Percentiles rank a stretch among this genome's conserved stretches.
Conservation (phyloP, 2,329 filamentous ascomycete species). For the Waltergamsia citrina region DNA sequence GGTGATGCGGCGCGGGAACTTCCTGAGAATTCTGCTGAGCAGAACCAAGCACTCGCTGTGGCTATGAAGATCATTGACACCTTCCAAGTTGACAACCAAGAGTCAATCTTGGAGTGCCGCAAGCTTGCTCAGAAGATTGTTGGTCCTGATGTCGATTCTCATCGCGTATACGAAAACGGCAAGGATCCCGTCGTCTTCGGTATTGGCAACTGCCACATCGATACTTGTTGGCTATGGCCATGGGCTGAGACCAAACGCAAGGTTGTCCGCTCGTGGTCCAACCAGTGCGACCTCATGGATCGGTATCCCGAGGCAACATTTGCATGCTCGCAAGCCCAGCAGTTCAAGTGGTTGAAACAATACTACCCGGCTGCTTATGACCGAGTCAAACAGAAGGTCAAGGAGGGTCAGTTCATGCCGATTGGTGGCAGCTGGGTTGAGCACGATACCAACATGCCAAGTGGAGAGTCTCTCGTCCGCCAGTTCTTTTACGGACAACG, state of each 20-base stretch:
- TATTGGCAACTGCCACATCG: conserved; percentile 95
- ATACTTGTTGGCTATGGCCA: conserved; percentile 97
- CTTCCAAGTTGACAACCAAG: conserved; percentile 72
- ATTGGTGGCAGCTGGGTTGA: conserved; percentile 98
- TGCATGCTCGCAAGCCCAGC: conserved; percentile 86
- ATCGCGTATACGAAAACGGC: conserved; percentile 72
- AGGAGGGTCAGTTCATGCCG: conserved; percentile 83
- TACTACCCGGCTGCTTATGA: conserved; percentile 84
- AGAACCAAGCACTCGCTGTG: conserved; percentile 75
- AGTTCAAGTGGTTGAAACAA: conserved; percentile 94
- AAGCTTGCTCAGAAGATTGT: conserved; percentile 78
- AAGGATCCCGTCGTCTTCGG: conserved; percentile 72
- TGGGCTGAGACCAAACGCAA: conserved; percentile 98
- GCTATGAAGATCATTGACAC: conserved; percentile 84
- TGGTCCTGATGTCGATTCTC: conserved; percentile 70
- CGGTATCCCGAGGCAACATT: conserved; percentile 91
- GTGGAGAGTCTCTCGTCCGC: conserved; percentile 84
- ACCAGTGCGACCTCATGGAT: conserved; percentile 92
- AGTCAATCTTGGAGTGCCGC: conserved; percentile 69
- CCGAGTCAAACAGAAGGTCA: conserved; percentile 84
- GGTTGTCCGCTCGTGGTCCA: conserved; percentile 91
- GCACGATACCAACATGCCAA: conserved; percentile 95
- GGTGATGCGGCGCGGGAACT: conserved; percentile 88
- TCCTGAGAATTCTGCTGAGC: conserved; percentile 77
- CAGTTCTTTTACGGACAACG: conserved; percentile 95